A percentile compares a stretch with the other conserved stretches of the same genome.
These are phyloP conservation scores for Priceomyces carsonii DNA, from an alignment of 805 yeast genomes.

Conservation along the genomic window DNA sequence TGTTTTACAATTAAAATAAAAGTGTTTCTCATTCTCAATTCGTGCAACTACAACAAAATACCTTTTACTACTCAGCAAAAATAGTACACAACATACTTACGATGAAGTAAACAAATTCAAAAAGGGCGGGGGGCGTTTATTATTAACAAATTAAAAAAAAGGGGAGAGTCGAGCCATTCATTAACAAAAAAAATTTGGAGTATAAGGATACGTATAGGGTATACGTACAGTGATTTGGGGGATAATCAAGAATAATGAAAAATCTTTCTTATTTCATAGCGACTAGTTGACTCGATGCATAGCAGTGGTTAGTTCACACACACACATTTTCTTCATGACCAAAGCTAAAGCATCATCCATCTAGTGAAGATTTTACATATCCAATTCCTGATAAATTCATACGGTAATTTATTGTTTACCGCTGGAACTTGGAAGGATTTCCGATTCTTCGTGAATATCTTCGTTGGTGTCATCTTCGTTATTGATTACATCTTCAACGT, in stretches of 20 bases:
- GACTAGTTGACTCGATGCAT: too few species aligned
- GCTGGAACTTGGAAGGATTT: constrained; percentile 1
- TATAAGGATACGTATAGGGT: constrained; percentile 4
- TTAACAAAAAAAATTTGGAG: constrained; percentile 17
- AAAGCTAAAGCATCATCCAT: too few species aligned
- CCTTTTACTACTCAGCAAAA: too few species aligned
- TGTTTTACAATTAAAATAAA: too few species aligned
- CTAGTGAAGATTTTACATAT: too few species aligned
- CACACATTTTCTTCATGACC: constrained; percentile 18
- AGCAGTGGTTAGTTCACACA: constrained; percentile 14
- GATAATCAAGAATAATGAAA: background rate
- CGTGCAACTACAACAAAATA: too few species aligned
- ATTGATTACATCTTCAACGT: constrained; percentile 33
- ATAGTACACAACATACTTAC: too few species aligned
- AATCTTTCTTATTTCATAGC: too few species aligned
- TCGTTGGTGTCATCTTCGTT: constrained; percentile 12
- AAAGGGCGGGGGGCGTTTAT: constrained; percentile 5
- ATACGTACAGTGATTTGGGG: background rate
- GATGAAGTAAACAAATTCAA: too few species aligned
- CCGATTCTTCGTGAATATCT: background rate
- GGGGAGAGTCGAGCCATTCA: constrained; percentile 17
- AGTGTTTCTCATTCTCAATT: too few species aligned
- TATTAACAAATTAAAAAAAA: constrained; percentile 2
- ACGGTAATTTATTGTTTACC: too few species aligned
- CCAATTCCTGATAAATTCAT: too few species aligned